These are phyloP conservation scores for Endotrypanum monterogeii DNA, from an alignment of 208 protist species.

Conservation along the genomic window DNA sequence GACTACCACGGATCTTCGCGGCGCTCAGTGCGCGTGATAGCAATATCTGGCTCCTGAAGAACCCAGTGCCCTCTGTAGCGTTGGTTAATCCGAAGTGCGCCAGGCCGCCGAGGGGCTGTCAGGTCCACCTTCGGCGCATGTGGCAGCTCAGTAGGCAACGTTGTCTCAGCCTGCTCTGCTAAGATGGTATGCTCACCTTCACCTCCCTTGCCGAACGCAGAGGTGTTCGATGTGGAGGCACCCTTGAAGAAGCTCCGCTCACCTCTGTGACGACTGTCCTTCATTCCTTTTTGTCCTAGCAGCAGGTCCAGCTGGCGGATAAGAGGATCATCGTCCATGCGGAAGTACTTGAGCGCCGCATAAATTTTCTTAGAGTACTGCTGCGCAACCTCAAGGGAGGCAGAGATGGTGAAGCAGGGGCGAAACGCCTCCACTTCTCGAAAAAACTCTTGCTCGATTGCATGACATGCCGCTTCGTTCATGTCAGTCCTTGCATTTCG, in stretches of 20 bases:
- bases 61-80: conserved; percentile 86
- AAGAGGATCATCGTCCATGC: conserved; percentile 78
- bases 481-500: conserved; percentile 64
- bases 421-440: conserved; percentile 80
- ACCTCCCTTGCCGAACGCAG: neutral
- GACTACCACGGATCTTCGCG: conserved; percentile 82
- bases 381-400: conserved; percentile 66
- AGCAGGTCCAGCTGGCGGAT: conserved; percentile 81
- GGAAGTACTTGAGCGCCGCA: conserved; percentile 77
- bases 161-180: conserved; percentile 55
- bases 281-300: conserved; percentile 69
- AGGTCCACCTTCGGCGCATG: conserved; percentile 69
- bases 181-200: conserved; percentile 20
- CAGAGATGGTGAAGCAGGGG: conserved; percentile 80
- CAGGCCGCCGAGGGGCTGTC: conserved; percentile 35
- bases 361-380: conserved; percentile 75
- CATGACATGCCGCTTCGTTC: conserved; percentile 54
- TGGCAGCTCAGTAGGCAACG: conserved; percentile 78
- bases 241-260: conserved; percentile 40
- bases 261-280: conserved; percentile 17
- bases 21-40: conserved; percentile 77
- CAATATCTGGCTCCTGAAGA: conserved; percentile 85
- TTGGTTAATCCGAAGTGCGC: conserved; percentile 55
- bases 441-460: conserved; percentile 83
- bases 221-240: neutral